These are phyloP conservation scores for Marasmius tenuissimus DNA, from an alignment of 1,284 basidiomycete genomes.

Conservation along the genomic window DNA sequence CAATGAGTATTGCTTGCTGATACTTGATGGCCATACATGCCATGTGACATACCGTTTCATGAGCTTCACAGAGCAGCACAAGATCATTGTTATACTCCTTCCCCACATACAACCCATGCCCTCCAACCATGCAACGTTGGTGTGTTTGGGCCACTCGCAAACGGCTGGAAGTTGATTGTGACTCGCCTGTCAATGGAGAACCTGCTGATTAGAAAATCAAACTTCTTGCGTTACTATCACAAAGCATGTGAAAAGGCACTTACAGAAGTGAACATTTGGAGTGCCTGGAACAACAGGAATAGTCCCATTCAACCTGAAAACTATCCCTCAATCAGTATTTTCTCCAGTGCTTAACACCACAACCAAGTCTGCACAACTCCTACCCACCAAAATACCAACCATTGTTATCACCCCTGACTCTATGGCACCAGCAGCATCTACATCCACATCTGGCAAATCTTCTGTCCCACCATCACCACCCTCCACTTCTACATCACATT, in stretches of 20 bases:
- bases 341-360: slow-evolving; percentile 25
- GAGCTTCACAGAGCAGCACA: slow-evolving; percentile 22
- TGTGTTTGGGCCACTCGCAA: slow-evolving; percentile 22
- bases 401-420: too few species aligned
- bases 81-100: slow-evolving; percentile 30
- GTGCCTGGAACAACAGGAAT: slow-evolving; percentile 36
- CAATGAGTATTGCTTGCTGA: slow-evolving; percentile 30
- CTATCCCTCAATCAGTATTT: slow-evolving; percentile 20
- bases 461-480: not conserved
- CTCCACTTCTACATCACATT: too few species aligned
- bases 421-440: too few species aligned
- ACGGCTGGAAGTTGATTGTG: slow-evolving; percentile 18
- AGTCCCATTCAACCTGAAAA: slow-evolving; percentile 28
- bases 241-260: slow-evolving; percentile 25
- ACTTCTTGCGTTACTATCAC: slow-evolving; percentile 21
- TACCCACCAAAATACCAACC: not conserved
- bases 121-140: too few species aligned
- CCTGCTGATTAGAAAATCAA: not conserved
- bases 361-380: slow-evolving; percentile 17
- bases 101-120: too few species aligned
- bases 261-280: slow-evolving; percentile 21
- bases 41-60: slow-evolving; percentile 19
- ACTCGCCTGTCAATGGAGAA: not conserved
- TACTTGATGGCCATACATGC: slow-evolving; percentile 38
- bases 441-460: too few species aligned